phyloP scores from a whole-genome alignment of 2,329 filamentous ascomycete genomes.

The Paraphaeosphaeria minitans region DNA sequence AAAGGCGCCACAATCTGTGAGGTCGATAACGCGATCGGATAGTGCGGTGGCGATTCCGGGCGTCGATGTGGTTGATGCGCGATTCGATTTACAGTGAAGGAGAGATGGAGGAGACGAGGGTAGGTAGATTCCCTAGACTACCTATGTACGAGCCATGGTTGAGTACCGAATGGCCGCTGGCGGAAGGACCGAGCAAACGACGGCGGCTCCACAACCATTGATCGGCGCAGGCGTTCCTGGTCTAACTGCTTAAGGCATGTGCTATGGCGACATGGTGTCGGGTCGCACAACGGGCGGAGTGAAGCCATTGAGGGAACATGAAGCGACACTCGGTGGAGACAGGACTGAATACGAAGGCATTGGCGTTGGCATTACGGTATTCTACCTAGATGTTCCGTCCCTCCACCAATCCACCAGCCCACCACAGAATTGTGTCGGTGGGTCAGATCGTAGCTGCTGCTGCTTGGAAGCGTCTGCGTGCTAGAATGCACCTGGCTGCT shows the following conservation, averaged over 20 bases:
- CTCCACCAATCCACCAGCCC: neutral
- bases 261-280: slow-evolving; percentile 1
- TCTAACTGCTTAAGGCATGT: slow-evolving; percentile 9
- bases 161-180: neutral
- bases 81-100: neutral
- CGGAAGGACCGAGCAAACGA: neutral
- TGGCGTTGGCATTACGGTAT: slow-evolving; percentile 1
- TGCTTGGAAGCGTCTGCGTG: no score
- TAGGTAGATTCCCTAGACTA: no score
- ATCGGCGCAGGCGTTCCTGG: slow-evolving; percentile 1
- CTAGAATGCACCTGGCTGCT: slow-evolving; percentile 31
- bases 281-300: neutral
- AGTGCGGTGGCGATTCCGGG: neutral
- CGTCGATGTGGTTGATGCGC: neutral
- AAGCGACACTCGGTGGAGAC: neutral
- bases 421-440: neutral
- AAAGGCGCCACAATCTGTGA: slow-evolving; percentile 7
- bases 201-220: slow-evolving; percentile 8
- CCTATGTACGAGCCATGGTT: neutral
- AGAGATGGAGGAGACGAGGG: neutral
- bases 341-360: neutral
- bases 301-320: slow-evolving; percentile 4
- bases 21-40: slow-evolving; percentile 3
- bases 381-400: neutral
- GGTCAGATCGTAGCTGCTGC: neutral